phyloP scores from a whole-genome alignment of 768 basidiomycete species.

The Russula brevipes region DNA sequence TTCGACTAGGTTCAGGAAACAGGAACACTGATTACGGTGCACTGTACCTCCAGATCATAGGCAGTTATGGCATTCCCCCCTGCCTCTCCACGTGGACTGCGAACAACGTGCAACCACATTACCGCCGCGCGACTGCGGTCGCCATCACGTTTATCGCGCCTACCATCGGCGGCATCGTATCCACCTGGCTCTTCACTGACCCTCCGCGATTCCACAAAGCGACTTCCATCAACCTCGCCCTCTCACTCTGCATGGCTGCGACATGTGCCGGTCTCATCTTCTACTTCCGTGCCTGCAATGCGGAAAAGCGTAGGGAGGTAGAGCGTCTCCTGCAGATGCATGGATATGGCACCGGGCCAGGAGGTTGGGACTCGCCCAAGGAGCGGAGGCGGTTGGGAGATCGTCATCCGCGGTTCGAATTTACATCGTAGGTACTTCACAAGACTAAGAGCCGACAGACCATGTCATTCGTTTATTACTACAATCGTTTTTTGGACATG shows the following conservation, averaged over 20 bases:
- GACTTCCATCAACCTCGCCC: conserved; percentile 18
- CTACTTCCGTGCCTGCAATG: conserved; percentile 14
- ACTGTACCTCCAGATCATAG: conserved; percentile 32
- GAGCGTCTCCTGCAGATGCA: conserved; percentile 1
- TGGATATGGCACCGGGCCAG: background rate
- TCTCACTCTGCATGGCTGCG: conserved; percentile 11
- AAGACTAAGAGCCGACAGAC: background rate
- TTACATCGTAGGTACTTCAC: conserved; percentile 8
- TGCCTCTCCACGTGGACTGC: conserved; percentile 29
- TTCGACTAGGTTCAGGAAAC: conserved; percentile 20
- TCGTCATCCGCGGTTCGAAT: conserved; percentile 24
- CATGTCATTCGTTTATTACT: too few relatives aligned
- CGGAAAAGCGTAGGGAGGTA: conserved; percentile 12
- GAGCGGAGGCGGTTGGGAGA: conserved; percentile 22
- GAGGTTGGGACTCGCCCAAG: conserved; percentile 20
- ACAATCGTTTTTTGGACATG: too few relatives aligned
- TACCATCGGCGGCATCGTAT: conserved; percentile 23
- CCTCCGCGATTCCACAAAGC: conserved; percentile 22
- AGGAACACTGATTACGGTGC: conserved; percentile 28
- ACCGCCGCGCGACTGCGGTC: conserved; percentile 32
- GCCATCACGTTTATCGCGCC: conserved; percentile 27
- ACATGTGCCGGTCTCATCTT: conserved; percentile 1
- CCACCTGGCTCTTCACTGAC: conserved; percentile 19
- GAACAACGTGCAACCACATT: conserved; percentile 33
- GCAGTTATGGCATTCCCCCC: conserved; percentile 29